Conservation (phyloP, 2,329 filamentous ascomycete genomes). For the Neospermospora avenae region DNA sequence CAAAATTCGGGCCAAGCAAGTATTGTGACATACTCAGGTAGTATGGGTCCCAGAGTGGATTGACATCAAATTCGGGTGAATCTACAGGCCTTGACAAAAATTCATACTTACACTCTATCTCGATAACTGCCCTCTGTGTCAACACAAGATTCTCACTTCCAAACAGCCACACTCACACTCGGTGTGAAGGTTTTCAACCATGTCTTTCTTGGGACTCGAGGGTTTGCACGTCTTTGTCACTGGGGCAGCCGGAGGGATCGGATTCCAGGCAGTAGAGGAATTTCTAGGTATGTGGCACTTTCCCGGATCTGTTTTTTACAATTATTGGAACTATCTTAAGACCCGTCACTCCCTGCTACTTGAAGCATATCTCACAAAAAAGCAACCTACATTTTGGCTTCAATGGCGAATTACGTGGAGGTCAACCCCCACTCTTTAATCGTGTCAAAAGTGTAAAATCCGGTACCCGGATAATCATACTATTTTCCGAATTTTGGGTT, state of each 20-base stretch:
- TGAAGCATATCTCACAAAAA: neutral
- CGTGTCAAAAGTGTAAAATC: neutral
- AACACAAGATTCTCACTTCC: neutral
- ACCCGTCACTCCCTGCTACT: neutral
- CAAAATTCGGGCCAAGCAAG: too few species aligned
- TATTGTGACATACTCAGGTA: too few species aligned
- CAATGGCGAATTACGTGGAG: neutral
- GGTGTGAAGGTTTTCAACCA: neutral
- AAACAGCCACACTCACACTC: neutral
- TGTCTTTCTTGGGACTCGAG: constrained; percentile 26
- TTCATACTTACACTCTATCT: too few species aligned
- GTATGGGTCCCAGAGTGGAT: too few species aligned
- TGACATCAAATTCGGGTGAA: too few species aligned
- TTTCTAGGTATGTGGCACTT: constrained; percentile 44
- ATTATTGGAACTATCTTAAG: neutral
- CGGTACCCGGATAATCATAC: neutral
- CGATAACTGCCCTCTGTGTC: too few species aligned
- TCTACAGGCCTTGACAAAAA: too few species aligned
- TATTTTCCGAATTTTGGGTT: neutral
- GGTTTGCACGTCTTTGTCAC: constrained; percentile 49
- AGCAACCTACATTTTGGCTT: neutral
- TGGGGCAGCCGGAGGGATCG: constrained; percentile 50
- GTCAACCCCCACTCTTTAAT: constrained; percentile 1
- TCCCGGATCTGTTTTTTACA: neutral
- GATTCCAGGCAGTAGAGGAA: constrained; percentile 46